Percentiles rank a stretch among this genome's conserved stretches.
Evolutionary conservation across 768 basidiomycete species (phyloP).

Genomic region (Russula emetica): DNA sequence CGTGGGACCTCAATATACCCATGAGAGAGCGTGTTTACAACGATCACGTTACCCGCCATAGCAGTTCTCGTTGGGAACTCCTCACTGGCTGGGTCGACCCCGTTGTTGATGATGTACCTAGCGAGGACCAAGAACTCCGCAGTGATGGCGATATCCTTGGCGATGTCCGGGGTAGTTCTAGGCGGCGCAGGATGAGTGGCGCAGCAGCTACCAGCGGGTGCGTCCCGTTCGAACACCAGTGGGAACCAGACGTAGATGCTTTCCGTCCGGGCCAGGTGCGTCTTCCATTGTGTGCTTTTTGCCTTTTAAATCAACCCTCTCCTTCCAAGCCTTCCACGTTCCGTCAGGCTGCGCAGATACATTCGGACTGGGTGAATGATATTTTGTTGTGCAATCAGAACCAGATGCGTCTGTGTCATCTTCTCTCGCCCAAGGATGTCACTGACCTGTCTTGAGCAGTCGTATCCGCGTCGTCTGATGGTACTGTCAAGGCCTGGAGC

Average conservation of each 20-base stretch:
- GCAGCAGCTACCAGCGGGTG: conserved; percentile 29
- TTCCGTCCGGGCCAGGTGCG: conserved; percentile 50
- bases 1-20: conserved; percentile 79
- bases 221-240: conserved; percentile 65
- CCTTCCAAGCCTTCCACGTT: conserved; percentile 53
- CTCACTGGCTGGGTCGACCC: conserved; percentile 84
- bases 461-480: conserved; percentile 92
- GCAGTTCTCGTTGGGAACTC: conserved; percentile 61
- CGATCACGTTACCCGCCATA: conserved; percentile 29
- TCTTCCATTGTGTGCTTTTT: conserved; percentile 15
- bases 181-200: conserved; percentile 35
- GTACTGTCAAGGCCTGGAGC: conserved; percentile 89
- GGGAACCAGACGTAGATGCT: conserved; percentile 67
- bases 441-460: conserved; percentile 42
- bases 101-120: conserved; percentile 57
- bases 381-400: conserved; percentile 87
- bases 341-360: conserved; percentile 83
- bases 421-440: not conserved
- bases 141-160: conserved; percentile 76
- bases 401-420: conserved; percentile 60
- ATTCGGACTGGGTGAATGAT: conserved; percentile 97
- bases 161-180: conserved; percentile 50
- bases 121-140: conserved; percentile 57
- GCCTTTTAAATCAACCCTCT: not conserved
- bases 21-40: conserved; percentile 46